phyloP scores from a whole-genome alignment of 441 rosid species.

The Syzygium syzygioides region DNA sequence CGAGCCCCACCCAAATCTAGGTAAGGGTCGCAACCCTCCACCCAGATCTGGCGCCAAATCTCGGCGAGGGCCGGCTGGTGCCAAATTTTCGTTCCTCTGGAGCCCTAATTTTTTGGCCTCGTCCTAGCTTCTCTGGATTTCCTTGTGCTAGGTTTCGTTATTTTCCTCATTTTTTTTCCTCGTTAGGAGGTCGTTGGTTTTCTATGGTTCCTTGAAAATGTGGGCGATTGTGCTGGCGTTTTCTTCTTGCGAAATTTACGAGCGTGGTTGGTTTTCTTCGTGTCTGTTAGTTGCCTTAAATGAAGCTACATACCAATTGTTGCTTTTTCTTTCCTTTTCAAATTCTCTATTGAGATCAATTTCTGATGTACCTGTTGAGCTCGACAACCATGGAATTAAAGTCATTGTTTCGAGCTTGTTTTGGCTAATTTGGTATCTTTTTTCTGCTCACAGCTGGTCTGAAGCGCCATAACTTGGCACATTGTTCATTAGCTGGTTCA shows the following conservation, averaged over 20 bases:
- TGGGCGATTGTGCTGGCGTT: neutral
- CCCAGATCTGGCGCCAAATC: no score
- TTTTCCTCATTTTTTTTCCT: neutral
- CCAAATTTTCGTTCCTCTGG: no score
- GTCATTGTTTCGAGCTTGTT: no score
- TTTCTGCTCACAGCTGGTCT: no score
- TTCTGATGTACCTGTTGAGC: neutral
- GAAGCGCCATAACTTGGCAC: no score
- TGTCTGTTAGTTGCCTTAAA: neutral
- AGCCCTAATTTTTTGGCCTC: no score
- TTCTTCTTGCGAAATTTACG: neutral
- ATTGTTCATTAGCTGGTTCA: no score
- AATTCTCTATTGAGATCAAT: neutral
- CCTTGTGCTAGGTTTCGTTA: neutral
- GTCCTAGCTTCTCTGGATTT: neutral
- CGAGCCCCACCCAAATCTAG: neutral
- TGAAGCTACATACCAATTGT: neutral
- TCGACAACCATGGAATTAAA: neutral
- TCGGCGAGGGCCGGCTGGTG: no score
- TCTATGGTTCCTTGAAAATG: neutral
- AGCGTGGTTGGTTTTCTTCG: neutral
- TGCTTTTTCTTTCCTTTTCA: neutral
- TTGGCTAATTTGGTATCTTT: no score
- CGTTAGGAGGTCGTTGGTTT: neutral
- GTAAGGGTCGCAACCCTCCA: rapidly evolving